A percentile compares a stretch with the other conserved stretches of the same genome.
phyloP scores from a whole-genome alignment of 2,329 filamentous ascomycete genomes.

The Lachnellula willkommii region DNA sequence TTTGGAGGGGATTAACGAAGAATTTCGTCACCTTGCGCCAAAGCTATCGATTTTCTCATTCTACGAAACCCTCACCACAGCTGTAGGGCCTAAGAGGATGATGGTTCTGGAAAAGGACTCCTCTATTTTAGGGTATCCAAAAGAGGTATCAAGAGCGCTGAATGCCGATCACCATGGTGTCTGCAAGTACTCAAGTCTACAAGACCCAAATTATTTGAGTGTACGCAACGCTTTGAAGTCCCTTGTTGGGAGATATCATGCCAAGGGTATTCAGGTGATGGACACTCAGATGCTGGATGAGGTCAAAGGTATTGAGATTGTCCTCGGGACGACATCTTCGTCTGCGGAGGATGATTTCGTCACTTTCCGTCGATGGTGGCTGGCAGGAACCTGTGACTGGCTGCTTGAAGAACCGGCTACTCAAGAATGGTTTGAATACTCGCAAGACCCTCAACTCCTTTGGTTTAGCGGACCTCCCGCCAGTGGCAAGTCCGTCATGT shows the following conservation, averaged over 20 bases:
- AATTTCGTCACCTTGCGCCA: slow-evolving; percentile 37
- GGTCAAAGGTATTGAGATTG: not conserved
- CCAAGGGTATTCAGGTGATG: not conserved
- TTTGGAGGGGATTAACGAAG: slow-evolving; percentile 39
- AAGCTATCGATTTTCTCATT: slow-evolving; percentile 38
- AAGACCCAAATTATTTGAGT: slow-evolving; percentile 22
- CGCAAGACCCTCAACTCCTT: slow-evolving; percentile 14
- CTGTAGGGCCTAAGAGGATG: slow-evolving; percentile 21
- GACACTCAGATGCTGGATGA: not conserved
- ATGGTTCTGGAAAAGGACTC: slow-evolving; percentile 29
- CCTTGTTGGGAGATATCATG: slow-evolving; percentile 22
- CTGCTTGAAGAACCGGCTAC: slow-evolving; percentile 9
- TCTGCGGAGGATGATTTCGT: slow-evolving; percentile 14
- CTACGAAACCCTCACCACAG: slow-evolving; percentile 38
- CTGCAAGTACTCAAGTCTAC: slow-evolving; percentile 29
- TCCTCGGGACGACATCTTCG: not conserved
- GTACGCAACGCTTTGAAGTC: slow-evolving; percentile 10
- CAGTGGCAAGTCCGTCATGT: slow-evolving; percentile 32
- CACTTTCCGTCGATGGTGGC: slow-evolving; percentile 16
- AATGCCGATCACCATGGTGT: slow-evolving; percentile 33
- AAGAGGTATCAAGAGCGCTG: slow-evolving; percentile 21
- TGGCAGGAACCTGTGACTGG: slow-evolving; percentile 21
- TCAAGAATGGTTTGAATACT: not conserved
- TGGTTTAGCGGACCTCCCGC: slow-evolving; percentile 30
- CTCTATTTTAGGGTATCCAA: slow-evolving; percentile 27